Base-by-base conservation (phyloP, 495 filamentous ascomycete genomes). In the Aspergillus taichungensis region DNA sequence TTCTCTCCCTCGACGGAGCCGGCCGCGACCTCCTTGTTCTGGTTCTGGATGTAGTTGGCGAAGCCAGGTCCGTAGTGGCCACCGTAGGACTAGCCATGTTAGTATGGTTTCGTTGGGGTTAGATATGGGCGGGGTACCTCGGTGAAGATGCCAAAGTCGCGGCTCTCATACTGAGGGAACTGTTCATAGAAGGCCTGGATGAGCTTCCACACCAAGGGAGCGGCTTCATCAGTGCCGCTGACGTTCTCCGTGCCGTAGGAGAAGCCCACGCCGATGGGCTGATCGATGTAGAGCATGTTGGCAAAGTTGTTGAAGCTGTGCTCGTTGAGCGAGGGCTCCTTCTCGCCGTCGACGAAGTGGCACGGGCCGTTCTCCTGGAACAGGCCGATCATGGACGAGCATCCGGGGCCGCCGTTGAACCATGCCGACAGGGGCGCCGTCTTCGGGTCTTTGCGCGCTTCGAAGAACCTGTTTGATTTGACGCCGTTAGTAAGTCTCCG, bases 321-420 rank as follows among this genome's bases (percentile, higher is more conserved):
- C 3, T 65, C 62, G 45, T 79, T 80, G 31, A 73, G 50, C 1
- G 68, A 66, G 2, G 73, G 72, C 11, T 52, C 60, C 27, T 61
- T 68, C n/a, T 61, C 55, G 14, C 66, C 68, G 43, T 74, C 67
- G 41, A 67, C 58, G 45, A 79, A 78, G 34, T 72, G 71, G 37
- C 76, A 78, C 6, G 75, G 77, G 0, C 74, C 76, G 47, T 76
- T 75, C 45, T 79, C 75, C 47, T 72, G 63, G 50, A 79, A 79
- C 7, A 80, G 52, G 5, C 76, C 76, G 40, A 76, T 76, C 68
- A 78, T 73, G 10, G 66, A 69, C 3, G 61, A 66, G 47, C 65
- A 74, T 18, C 76, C 76, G 3, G 76, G 76, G 2, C 76, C 77
- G 10, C 78, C 77, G 40, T 78, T 78, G 48, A 80, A 69, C 68